A percentile compares a stretch with the other conserved stretches of the same genome.
Conservation (phyloP, 2,329 filamentous ascomycete genomes). For the Fusarium denticulatum region DNA sequence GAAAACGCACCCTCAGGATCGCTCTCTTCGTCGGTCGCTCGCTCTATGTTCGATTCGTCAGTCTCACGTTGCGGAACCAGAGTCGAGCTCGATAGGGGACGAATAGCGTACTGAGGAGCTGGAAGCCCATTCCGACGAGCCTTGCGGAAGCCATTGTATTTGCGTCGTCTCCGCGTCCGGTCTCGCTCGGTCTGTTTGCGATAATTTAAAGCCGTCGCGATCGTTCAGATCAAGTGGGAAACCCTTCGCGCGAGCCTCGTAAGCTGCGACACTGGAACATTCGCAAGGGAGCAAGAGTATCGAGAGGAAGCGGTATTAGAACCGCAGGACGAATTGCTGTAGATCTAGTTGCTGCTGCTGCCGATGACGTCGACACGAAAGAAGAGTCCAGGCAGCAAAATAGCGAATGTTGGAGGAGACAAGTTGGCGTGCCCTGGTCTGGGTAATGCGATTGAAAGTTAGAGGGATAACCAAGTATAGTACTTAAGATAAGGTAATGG, state of each 20-base stretch:
- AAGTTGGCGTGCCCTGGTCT: conserved; percentile 3
- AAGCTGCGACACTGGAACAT: conserved; percentile 38
- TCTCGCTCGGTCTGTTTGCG: not conserved
- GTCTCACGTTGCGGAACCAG: conserved; percentile 10
- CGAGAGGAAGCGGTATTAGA: not conserved
- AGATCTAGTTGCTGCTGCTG: not conserved
- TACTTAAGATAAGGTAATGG: not conserved
- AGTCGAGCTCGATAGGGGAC: not conserved
- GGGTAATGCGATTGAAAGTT: conserved; percentile 21
- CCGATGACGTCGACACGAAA: not conserved
- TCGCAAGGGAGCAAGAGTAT: conserved; percentile 19
- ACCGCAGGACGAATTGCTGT: not conserved
- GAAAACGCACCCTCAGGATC: conserved; percentile 49
- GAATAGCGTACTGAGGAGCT: conserved; percentile 45
- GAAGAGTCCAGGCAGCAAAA: conserved; percentile 13
- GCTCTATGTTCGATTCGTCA: conserved; percentile 41
- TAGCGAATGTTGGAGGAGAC: conserved; percentile 5
- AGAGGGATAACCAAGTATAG: not conserved
- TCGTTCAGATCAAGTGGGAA: conserved; percentile 27
- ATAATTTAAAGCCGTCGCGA: conserved; percentile 8
- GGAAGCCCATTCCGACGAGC: conserved; percentile 46
- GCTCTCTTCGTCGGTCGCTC: conserved; percentile 44
- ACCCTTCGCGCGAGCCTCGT: conserved; percentile 42
- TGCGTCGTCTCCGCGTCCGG: not conserved
- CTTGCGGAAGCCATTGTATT: conserved; percentile 38